These are phyloP conservation scores for Phytopythium sindhum DNA, from an alignment of 352 stramenopile genomes.

Conservation along the genomic window DNA sequence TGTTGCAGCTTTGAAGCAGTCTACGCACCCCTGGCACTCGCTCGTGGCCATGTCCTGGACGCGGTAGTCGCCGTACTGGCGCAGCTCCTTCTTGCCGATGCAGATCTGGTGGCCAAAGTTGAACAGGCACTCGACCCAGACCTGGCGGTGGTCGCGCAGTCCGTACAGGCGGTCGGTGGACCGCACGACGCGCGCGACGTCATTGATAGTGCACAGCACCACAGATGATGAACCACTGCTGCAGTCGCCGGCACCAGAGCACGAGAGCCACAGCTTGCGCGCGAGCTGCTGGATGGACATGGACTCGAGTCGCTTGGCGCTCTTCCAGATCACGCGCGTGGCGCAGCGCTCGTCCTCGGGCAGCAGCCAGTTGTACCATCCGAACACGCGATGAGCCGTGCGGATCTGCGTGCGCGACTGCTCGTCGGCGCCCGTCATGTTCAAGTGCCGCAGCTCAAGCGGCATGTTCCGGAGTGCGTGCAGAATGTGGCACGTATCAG, in stretches of 20 bases:
- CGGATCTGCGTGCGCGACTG: constrained; percentile 14
- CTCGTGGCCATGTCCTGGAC: constrained; percentile 19
- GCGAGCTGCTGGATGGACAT: constrained; percentile 30
- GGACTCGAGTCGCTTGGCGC: constrained; percentile 32
- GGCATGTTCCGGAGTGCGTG: constrained; percentile 31
- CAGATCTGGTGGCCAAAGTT: constrained; percentile 36
- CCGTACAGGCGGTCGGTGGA: constrained; percentile 18
- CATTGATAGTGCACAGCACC: constrained; percentile 35
- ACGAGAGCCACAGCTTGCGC: constrained; percentile 25
- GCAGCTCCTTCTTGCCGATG: constrained; percentile 39
- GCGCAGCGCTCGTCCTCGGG: constrained; percentile 20
- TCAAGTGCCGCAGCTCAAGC: constrained; percentile 37
- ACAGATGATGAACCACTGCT: not conserved
- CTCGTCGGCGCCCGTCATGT: constrained; percentile 9
- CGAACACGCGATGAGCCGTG: constrained; percentile 24
- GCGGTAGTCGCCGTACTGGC: constrained; percentile 28
- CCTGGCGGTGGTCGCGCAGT: constrained; percentile 16
- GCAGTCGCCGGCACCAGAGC: not conserved
- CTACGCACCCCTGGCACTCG: constrained; percentile 25
- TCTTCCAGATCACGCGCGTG: constrained; percentile 38
- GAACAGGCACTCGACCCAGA: constrained; percentile 47
- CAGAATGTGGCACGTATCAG: constrained; percentile 31
- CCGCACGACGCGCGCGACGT: constrained; percentile 26
- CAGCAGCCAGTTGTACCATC: constrained; percentile 38
- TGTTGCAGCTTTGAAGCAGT: not conserved